These are phyloP conservation scores for Pulveroboletus sp. DNA, from an alignment of 768 basidiomycete genomes.

Conservation along the genomic window DNA sequence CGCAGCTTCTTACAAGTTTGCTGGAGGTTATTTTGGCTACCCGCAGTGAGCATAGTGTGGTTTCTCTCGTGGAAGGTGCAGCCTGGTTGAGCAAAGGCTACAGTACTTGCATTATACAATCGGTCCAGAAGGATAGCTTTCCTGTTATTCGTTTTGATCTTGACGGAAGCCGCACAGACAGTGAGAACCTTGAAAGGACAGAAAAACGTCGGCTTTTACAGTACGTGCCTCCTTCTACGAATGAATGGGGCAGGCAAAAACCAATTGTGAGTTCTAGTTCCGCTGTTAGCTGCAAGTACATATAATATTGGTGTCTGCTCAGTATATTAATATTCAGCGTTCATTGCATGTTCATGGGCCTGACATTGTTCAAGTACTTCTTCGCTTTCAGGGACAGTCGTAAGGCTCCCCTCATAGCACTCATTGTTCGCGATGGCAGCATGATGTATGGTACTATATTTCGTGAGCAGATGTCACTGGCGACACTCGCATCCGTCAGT, in stretches of 20 bases:
- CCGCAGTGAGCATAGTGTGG: too few relatives aligned
- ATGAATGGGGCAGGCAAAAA: not conserved
- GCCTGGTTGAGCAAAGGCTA: not conserved
- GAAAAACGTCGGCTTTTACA: not conserved
- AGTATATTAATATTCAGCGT: slow-evolving; percentile 11
- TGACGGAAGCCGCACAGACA: not conserved
- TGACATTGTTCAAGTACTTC: slow-evolving; percentile 20
- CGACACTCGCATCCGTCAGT: too few relatives aligned
- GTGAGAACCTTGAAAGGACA: not conserved
- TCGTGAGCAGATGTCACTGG: too few relatives aligned
- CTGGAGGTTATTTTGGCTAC: too few relatives aligned
- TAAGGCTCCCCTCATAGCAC: too few relatives aligned
- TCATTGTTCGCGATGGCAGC: too few relatives aligned
- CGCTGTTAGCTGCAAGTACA: not conserved
- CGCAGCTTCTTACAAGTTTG: too few relatives aligned
- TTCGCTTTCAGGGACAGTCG: slow-evolving; percentile 3
- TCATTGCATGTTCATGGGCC: slow-evolving; percentile 12
- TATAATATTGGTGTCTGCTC: not conserved
- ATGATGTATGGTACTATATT: too few relatives aligned
- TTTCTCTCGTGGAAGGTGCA: not conserved
- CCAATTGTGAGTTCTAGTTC: slow-evolving; percentile 6
- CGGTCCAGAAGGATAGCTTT: slow-evolving; percentile 2
- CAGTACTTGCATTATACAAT: slow-evolving; percentile 13
- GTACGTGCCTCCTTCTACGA: slow-evolving; percentile 8
- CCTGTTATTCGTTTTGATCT: slow-evolving; percentile 3